Conservation (phyloP, 306 rosid genomes). For the Castanea sativa region DNA sequence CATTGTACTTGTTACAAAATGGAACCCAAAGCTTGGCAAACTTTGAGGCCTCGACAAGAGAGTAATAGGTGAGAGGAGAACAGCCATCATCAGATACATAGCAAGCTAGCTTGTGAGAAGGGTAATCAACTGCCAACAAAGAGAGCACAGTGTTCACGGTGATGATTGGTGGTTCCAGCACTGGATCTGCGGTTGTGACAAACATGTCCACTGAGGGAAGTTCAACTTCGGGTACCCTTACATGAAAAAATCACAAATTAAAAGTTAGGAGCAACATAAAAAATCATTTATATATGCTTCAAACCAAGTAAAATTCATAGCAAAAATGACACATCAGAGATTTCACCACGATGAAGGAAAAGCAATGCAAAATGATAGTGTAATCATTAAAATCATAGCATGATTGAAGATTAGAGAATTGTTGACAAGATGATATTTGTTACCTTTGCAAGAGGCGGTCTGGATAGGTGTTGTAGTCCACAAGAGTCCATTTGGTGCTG, state of each 20-base stretch:
- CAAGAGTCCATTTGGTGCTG: slow-evolving; percentile 43
- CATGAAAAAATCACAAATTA: background rate
- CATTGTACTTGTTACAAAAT: slow-evolving; percentile 51
- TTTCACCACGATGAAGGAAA: no score
- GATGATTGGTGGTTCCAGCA: slow-evolving; percentile 64
- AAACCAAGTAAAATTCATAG: no score
- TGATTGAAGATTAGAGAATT: no score
- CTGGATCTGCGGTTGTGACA: slow-evolving; percentile 69
- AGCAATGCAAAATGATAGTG: no score
- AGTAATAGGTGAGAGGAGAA: slow-evolving; percentile 44
- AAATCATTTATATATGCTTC: background rate
- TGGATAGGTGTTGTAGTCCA: slow-evolving; percentile 34
- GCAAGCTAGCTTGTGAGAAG: slow-evolving; percentile 64
- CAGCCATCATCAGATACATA: slow-evolving; percentile 84
- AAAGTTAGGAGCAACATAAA: background rate
- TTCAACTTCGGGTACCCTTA: slow-evolving; percentile 32
- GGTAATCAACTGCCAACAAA: slow-evolving; percentile 69
- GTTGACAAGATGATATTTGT: no score
- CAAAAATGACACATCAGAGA: no score
- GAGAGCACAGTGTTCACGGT: slow-evolving; percentile 67
- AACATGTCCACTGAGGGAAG: slow-evolving; percentile 67
- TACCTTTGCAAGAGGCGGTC: slow-evolving; percentile 40
- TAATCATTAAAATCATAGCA: no score
- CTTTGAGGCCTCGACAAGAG: slow-evolving; percentile 48
- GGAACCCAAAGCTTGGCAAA: slow-evolving; percentile 71